Evolutionary conservation across 768 basidiomycete genomes (phyloP).

Genomic region (Mycena maculata): DNA sequence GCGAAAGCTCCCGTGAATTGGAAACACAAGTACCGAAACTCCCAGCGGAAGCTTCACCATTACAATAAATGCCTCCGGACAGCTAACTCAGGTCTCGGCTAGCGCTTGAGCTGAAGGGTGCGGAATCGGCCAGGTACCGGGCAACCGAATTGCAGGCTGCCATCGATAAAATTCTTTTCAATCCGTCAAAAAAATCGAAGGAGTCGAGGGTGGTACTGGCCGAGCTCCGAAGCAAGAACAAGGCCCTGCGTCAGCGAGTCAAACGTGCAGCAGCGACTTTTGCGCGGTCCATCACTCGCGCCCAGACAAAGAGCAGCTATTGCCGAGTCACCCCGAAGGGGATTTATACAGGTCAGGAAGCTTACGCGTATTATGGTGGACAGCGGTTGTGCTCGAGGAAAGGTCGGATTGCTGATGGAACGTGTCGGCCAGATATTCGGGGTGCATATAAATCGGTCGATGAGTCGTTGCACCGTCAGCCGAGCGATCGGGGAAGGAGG

Average conservation of each 20-base stretch:
- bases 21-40: neutral
- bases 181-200: neutral
- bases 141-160: neutral
- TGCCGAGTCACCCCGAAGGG: neutral
- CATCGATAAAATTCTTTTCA: neutral
- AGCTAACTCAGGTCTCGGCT: too few relatives aligned
- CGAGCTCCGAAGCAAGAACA: neutral
- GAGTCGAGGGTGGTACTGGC: neutral
- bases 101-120: too few relatives aligned
- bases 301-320: neutral
- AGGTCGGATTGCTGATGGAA: neutral
- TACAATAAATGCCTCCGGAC: too few relatives aligned
- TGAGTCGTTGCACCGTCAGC: conserved; percentile 33
- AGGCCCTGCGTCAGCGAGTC: neutral
- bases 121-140: neutral
- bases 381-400: neutral
- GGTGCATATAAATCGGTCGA: conserved; percentile 11
- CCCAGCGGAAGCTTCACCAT: neutral
- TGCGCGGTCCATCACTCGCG: neutral
- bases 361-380: conserved; percentile 1
- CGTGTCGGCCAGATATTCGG: neutral
- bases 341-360: neutral
- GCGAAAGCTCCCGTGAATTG: too few relatives aligned
- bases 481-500: conserved; percentile 31
- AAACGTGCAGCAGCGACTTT: neutral